phyloP scores from a whole-genome alignment of 495 filamentous ascomycete genomes.

The Penicillium lividum region DNA sequence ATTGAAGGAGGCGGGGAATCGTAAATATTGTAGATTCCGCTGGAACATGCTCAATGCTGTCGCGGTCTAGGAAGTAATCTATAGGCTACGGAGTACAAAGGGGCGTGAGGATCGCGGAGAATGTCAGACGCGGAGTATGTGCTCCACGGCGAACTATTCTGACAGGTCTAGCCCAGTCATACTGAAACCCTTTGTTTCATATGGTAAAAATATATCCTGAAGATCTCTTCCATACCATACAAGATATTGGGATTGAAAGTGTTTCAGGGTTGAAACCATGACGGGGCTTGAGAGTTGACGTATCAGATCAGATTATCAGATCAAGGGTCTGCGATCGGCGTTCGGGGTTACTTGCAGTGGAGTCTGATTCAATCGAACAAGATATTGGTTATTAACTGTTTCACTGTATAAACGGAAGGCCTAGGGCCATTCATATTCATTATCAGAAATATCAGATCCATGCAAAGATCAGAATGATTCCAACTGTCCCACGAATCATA shows the following conservation, averaged over 20 bases:
- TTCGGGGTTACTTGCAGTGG: not conserved
- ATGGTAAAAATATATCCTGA: no score
- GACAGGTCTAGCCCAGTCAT: not conserved
- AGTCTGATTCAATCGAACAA: no score
- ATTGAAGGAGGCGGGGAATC: not conserved
- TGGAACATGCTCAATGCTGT: not conserved
- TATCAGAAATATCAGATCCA: constrained; percentile 10
- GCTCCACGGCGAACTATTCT: not conserved
- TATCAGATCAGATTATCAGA: not conserved
- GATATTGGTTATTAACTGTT: no score
- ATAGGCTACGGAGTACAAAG: not conserved
- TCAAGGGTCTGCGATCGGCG: not conserved
- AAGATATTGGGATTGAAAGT: not conserved
- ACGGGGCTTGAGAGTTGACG: not conserved
- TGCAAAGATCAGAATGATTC: not conserved
- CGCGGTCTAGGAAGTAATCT: not conserved
- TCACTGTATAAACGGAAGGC: not conserved
- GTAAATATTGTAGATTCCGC: not conserved
- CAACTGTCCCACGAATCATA: constrained; percentile 17
- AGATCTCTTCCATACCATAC: not conserved
- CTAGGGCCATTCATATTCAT: constrained; percentile 9
- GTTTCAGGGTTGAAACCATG: not conserved
- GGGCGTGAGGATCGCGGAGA: constrained; percentile 1
- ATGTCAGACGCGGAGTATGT: constrained; percentile 5
- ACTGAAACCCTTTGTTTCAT: not conserved